Base-by-base conservation (phyloP, 2,329 filamentous ascomycete genomes). In the Claviceps sp. region DNA sequence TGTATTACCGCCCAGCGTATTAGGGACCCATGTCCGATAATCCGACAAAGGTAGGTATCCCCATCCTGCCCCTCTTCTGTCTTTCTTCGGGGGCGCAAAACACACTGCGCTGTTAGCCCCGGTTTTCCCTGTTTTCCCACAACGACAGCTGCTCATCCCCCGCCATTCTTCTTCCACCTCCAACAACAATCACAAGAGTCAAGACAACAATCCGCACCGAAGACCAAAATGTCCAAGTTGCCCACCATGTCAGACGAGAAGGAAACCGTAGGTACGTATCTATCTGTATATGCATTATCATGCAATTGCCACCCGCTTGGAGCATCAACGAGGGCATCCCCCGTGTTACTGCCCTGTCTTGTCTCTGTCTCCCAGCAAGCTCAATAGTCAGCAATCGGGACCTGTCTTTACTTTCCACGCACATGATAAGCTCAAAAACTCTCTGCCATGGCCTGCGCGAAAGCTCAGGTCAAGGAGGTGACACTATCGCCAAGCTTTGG, bases 221-320 rank as follows among this genome's bases (percentile, higher is more conserved):
- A 48, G 30, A 11, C 9, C 38, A 20, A 44, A 44, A 37, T 22
- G 14, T 22, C 40, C 9, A 50, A 47, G 18, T 11, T 52, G 62
- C 61, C 63, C 67, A 71, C 63, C 60, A 71, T 72, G 69, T 69
- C 71, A 61, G 71, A 73, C 52, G 64, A 67, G 37, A 73, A 73
- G 66, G 71, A 70, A 55, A 58, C 64, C 57, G 71, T 67, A 56
- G 72, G 71, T 74, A 63, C 57, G 70, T 67, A 22, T 55, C n/a
- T 37, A 8, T 37, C 16, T 7, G 6, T 42, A 24, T 14, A 20
- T 20, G n/a, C 5, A 34, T 34, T 34, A 34, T 11, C 30, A 34
- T 11, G 30, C 9, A 34, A 34, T 34, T 34, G 30, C 3, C 30
- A 34, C 3, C 30, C 30, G 4, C 30, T 34, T 34, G 9, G 30